phyloP scores from a whole-genome alignment of 2,329 filamentous ascomycete genomes.

The Penicillium sp. region DNA sequence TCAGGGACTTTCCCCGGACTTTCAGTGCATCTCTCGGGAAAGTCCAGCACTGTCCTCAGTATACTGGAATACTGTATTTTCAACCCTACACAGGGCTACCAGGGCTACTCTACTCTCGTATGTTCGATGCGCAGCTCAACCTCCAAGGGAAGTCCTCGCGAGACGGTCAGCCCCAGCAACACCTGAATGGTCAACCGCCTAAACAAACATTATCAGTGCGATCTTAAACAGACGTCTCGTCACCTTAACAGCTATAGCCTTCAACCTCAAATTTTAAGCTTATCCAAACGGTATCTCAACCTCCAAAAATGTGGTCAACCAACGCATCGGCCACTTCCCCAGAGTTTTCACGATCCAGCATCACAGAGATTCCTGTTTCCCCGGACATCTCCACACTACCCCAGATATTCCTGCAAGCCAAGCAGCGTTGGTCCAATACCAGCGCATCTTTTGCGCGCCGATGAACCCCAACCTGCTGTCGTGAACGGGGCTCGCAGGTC shows the following conservation, averaged over 20 bases:
- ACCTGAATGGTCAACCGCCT: neutral
- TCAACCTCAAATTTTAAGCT: neutral
- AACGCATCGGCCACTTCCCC: slow-evolving; percentile 1
- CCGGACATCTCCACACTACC: slow-evolving; percentile 2
- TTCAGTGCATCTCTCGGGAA: neutral
- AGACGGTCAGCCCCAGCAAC: neutral
- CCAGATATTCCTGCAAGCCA: slow-evolving; percentile 4
- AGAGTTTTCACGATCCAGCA: neutral
- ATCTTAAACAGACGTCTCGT: neutral
- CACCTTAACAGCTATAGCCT: neutral
- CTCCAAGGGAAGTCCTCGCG: slow-evolving; percentile 1
- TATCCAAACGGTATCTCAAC: neutral
- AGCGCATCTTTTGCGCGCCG: neutral
- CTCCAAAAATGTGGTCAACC: neutral
- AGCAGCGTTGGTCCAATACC: neutral
- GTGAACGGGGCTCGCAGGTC: neutral
- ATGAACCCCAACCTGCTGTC: neutral
- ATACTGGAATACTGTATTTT: too few species aligned
- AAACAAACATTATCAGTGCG: neutral
- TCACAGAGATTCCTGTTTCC: neutral
- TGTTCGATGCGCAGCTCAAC: neutral
- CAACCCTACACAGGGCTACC: too few species aligned
- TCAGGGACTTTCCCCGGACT: neutral
- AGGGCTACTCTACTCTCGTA: neutral
- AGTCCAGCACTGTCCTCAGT: neutral